Evolutionary conservation across 2,329 filamentous ascomycete species (phyloP).

Genomic region (Pyrenophora tritici-repentis): DNA sequence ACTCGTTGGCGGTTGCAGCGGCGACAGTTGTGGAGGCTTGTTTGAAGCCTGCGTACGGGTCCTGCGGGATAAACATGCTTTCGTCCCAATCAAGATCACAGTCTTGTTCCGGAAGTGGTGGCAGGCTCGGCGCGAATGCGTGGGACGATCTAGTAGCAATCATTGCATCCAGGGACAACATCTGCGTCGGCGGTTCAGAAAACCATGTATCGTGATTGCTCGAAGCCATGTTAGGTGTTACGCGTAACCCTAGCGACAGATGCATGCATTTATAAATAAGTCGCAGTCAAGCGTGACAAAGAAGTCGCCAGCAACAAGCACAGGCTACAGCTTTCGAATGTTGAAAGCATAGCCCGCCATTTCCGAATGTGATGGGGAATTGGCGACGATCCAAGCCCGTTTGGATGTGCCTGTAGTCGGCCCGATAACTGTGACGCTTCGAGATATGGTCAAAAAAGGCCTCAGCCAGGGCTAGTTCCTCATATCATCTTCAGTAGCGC

Average conservation of each 20-base stretch:
- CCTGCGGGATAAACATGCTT: background rate
- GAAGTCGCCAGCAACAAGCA: slow-evolving; percentile 1
- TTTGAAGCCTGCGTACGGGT: slow-evolving; percentile 5
- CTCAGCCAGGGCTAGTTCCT: background rate
- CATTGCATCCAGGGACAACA: background rate
- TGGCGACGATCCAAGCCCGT: no score
- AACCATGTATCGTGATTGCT: background rate
- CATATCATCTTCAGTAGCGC: background rate
- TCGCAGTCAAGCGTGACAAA: slow-evolving; percentile 1
- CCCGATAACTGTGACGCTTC: no score
- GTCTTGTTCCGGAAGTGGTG: background rate
- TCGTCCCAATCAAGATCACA: slow-evolving; percentile 7
- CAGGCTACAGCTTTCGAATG: background rate
- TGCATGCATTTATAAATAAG: slow-evolving; percentile 5
- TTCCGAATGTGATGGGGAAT: no score
- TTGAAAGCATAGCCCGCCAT: background rate
- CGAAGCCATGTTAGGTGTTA: slow-evolving; percentile 4
- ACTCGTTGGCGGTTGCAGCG: background rate
- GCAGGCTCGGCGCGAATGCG: background rate
- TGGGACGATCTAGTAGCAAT: background rate
- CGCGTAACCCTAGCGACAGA: background rate
- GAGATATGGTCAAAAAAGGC: no score
- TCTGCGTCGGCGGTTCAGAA: background rate
- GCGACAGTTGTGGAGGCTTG: background rate
- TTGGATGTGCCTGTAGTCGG: no score